Evolutionary conservation across 2,329 filamentous ascomycete species (phyloP).

Genomic region (Pleoardoris graminearum): DNA sequence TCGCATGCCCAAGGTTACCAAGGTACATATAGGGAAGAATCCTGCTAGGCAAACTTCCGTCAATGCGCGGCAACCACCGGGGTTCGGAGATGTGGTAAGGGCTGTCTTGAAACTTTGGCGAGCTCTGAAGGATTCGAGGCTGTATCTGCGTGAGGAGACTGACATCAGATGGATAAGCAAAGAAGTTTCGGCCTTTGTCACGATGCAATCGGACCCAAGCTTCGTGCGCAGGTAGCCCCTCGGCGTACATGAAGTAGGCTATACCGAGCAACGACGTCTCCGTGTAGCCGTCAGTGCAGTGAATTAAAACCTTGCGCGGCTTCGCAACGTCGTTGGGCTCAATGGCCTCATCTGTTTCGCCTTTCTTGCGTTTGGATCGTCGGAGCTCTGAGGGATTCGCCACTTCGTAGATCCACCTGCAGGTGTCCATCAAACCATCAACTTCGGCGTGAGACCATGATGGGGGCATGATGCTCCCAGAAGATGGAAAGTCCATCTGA

Average conservation of each 20-base stretch:
- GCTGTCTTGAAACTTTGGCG: slow-evolving; percentile 59
- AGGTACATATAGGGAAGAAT: slow-evolving; percentile 95
- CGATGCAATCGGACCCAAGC: slow-evolving; percentile 88
- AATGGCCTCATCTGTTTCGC: slow-evolving; percentile 58
- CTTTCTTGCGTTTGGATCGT: slow-evolving; percentile 50
- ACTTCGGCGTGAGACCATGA: slow-evolving; percentile 82
- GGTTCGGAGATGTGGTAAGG: slow-evolving; percentile 66
- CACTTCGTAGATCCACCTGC: slow-evolving; percentile 86
- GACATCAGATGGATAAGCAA: slow-evolving; percentile 91
- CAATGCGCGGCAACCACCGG: slow-evolving; percentile 78
- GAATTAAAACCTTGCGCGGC: slow-evolving; percentile 76
- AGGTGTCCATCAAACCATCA: slow-evolving; percentile 81
- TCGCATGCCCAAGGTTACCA: slow-evolving; percentile 89
- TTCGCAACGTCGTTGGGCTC: slow-evolving; percentile 51
- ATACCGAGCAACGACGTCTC: slow-evolving; percentile 88
- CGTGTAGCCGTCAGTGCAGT: slow-evolving; percentile 95
- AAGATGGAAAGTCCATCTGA: slow-evolving; percentile 83
- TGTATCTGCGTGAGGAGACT: slow-evolving; percentile 77
- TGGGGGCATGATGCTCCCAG: slow-evolving; percentile 86
- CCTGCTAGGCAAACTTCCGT: slow-evolving; percentile 88
- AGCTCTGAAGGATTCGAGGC: slow-evolving; percentile 72
- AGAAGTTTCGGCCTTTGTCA: slow-evolving; percentile 85
- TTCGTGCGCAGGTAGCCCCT: slow-evolving; percentile 76
- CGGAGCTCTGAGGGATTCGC: slow-evolving; percentile 63
- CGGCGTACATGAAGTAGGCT: slow-evolving; percentile 91